Evolutionary conservation across 306 rosid genomes (phyloP).

Genomic region (Vicia faba): DNA sequence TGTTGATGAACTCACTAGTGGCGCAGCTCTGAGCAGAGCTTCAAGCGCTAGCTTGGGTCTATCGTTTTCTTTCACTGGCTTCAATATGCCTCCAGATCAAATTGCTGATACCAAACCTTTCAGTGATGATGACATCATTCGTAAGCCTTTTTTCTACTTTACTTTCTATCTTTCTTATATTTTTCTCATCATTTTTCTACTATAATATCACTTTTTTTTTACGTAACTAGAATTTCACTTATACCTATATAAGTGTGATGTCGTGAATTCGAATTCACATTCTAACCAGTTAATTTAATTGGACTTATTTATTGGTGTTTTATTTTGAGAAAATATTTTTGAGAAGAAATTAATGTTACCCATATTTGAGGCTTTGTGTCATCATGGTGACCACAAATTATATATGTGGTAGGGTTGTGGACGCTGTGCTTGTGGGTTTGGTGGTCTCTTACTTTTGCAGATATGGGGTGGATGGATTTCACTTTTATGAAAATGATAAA

Average conservation of each 20-base stretch:
- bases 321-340: not conserved
- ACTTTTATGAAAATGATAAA: not conserved
- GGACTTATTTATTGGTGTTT: too few relatives aligned
- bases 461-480: conserved; percentile 26
- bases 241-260: too few relatives aligned
- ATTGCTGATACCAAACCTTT: conserved; percentile 75
- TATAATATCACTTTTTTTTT: too few relatives aligned
- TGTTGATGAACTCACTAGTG: conserved; percentile 68
- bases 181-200: too few relatives aligned
- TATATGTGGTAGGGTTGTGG: conserved; percentile 21
- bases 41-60: conserved; percentile 96
- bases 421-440: not conserved
- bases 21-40: conserved; percentile 93
- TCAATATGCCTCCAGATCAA: conserved; percentile 86
- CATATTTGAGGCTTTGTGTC: conserved; percentile 12
- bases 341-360: not conserved
- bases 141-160: conserved; percentile 44
- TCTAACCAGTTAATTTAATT: too few relatives aligned
- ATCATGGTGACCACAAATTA: conserved; percentile 37
- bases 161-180: not conserved
- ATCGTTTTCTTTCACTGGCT: conserved; percentile 93
- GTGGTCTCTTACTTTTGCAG: conserved; percentile 18
- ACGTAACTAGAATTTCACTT: too few relatives aligned
- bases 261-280: too few relatives aligned
- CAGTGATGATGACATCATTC: conserved; percentile 80